Percentiles rank a stretch among this genome's conserved stretches.
These are phyloP conservation scores for Microsporum canis DNA, from an alignment of 2,329 filamentous ascomycete genomes.

Conservation along the genomic window DNA sequence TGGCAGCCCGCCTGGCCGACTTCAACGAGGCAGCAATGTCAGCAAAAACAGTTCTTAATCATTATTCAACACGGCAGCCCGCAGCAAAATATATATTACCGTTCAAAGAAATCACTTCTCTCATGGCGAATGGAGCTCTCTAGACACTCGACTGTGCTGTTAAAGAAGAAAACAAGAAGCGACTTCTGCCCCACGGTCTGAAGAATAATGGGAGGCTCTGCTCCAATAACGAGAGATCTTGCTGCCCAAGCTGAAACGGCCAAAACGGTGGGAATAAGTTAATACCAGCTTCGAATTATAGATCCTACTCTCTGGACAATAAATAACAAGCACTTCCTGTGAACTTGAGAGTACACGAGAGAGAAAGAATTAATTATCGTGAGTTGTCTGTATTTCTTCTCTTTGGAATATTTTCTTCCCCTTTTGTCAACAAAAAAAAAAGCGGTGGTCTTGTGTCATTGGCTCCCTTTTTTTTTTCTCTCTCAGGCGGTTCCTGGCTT, in stretches of 20 bases:
- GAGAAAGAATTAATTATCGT: not conserved
- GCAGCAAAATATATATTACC: conserved; percentile 47
- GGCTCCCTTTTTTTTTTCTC: not conserved
- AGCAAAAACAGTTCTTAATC: conserved; percentile 11
- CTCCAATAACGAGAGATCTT: not conserved
- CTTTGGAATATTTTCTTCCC: not conserved
- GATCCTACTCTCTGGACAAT: not conserved
- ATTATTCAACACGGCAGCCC: conserved; percentile 44
- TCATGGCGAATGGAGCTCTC: conserved; percentile 47
- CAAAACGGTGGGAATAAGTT: not conserved
- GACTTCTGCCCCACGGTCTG: not conserved
- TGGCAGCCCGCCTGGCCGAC: conserved; percentile 99
- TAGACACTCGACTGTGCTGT: not conserved
- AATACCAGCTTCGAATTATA: not conserved
- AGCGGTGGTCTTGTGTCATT: not conserved
- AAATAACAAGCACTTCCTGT: not conserved
- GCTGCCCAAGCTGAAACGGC: conserved; percentile 1
- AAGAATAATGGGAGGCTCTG: not conserved
- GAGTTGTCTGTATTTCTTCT: not conserved
- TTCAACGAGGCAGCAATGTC: conserved; percentile 32
- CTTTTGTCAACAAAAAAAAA: conserved; percentile 2
- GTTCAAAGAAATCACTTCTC: conserved; percentile 99
- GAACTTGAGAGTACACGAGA: not conserved
- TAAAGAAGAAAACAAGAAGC: not conserved
- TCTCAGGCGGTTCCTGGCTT: not conserved